phyloP scores from a whole-genome alignment of 2,329 filamentous ascomycete species.

The Sporothrix curviconia region DNA sequence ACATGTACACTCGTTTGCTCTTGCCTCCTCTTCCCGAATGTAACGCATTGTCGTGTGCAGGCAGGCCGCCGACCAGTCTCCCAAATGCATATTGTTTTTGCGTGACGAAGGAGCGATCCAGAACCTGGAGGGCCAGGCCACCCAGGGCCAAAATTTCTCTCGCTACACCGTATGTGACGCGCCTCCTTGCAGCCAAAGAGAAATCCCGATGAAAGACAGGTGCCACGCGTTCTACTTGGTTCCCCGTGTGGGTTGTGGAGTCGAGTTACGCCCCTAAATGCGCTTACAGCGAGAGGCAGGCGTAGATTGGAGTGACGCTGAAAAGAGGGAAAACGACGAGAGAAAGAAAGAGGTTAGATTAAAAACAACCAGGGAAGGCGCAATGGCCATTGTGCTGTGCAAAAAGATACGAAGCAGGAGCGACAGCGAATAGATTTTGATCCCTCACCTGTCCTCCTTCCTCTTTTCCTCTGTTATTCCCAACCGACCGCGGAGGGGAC shows the following conservation, averaged over 20 bases:
- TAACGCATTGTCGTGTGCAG: not conserved
- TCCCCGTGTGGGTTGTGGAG: not conserved
- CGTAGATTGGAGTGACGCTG: not conserved
- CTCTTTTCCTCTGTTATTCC: not conserved
- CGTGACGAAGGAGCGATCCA: not conserved
- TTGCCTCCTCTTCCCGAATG: not conserved
- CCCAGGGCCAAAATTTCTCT: not conserved
- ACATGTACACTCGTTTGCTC: not conserved
- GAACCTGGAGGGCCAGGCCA: not conserved
- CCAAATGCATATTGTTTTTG: not conserved
- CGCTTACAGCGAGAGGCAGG: not conserved
- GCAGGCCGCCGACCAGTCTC: not conserved
- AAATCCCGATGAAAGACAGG: slow-evolving; percentile 6
- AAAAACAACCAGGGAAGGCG: not conserved
- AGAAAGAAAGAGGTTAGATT: not conserved
- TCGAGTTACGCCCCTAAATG: not conserved
- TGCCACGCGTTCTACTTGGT: slow-evolving; percentile 6
- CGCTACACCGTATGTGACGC: slow-evolving; percentile 8
- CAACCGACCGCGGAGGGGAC: not conserved
- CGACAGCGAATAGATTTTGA: too few relatives aligned
- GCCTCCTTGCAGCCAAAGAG: slow-evolving; percentile 2
- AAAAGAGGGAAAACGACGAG: not conserved
- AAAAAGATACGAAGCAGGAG: not conserved
- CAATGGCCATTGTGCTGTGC: not conserved
- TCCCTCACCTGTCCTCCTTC: too few relatives aligned